Conservation (phyloP, 2,329 filamentous ascomycete genomes). For the Neopestalotiopsis clavispora region DNA sequence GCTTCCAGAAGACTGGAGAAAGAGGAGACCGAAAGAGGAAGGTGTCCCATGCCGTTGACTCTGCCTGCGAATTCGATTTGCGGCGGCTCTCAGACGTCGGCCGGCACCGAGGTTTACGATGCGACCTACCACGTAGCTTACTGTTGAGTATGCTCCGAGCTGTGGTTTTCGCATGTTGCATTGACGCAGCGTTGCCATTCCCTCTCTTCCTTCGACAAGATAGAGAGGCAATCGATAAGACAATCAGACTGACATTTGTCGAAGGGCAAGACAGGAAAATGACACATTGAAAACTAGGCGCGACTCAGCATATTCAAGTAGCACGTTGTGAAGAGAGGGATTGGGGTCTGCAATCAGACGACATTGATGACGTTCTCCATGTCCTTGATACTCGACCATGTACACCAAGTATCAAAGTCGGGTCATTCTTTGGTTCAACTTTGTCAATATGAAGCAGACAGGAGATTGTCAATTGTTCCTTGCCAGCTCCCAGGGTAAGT, state of each 20-base stretch:
- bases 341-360: neutral
- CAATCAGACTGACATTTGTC: no score
- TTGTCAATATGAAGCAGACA: neutral
- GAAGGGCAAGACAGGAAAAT: no score
- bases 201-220: no score
- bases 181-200: no score
- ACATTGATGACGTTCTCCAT: neutral
- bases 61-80: neutral
- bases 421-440: no score
- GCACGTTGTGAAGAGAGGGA: no score
- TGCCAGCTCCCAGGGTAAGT: neutral
- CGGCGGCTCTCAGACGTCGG: neutral
- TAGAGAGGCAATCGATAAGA: no score
- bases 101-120: constrained; percentile 1
- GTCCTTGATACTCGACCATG: neutral
- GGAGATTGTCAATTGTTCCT: constrained; percentile 8
- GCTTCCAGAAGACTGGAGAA: constrained; percentile 10
- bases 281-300: no score
- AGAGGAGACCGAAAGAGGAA: neutral
- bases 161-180: no score
- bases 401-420: neutral
- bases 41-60: neutral
- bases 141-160: no score
- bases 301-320: no score
- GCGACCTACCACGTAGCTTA: no score